Evolutionary conservation across 805 yeast genomes (phyloP), one percentile per base, ranked within the genome.

Genomic region (Brettanomyces nanus): DNA sequence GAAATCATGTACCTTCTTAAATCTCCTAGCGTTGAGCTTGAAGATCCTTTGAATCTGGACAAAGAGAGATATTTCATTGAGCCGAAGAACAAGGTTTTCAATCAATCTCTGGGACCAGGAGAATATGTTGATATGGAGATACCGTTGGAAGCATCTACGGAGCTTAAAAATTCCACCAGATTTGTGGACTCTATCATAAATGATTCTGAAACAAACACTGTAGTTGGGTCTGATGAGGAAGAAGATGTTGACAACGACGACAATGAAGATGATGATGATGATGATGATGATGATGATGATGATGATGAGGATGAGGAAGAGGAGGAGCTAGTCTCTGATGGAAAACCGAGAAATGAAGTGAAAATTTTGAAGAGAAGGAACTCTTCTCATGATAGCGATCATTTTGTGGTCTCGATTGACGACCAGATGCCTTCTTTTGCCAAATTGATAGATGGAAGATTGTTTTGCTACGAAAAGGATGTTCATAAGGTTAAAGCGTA

Each of bases 1-100:
- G 66, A 62, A 41, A 59, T 62, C n/a, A 44, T 62, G 19, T 56
- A 52, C 38, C 44, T 62, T 30, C 39, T 62, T 25, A 61, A 61
- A 37, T 50, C 65, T 2, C 65, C 65, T 3, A 47, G 53, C 9
- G 29, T 58, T 6, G 65, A 61, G 28, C 30, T 53, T n/a, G 40
- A 52, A 2, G 59, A 58, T 34, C 56, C 58, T 4, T 36, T 54
- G 27, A 38, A 45, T 11, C 35, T 56, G 15, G 51, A 36, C 28
- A 21, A 36, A 15, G 28, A 40, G 19, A 40, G 37, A 21, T 31
- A 39, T 13, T 47, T 39, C 29, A 32, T 39, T 14, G 35, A 39
- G 28, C 35, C 42, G 4, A 17, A 21, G 28, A 19, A 31, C n/a
- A 19, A 31, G 31, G n/a, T n/a, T n/a, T n/a, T n/a, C n/a, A n/a